phyloP scores from a whole-genome alignment of 768 basidiomycete species.

The Pleurotus tuber-regium region DNA sequence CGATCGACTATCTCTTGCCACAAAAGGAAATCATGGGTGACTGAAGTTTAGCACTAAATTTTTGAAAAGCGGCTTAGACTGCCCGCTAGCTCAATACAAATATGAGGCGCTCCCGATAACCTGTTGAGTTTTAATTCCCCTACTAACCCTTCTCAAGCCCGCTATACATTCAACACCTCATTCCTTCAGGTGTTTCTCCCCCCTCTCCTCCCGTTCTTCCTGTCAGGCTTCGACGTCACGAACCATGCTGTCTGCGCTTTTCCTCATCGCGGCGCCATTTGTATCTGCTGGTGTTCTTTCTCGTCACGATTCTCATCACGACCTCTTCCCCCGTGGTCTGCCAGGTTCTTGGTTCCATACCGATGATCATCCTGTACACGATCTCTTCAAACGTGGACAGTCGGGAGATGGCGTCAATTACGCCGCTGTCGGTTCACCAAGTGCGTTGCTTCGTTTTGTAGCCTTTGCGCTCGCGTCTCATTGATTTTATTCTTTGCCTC shows the following conservation, averaged over 20 bases:
- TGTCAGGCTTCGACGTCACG: conserved; percentile 20
- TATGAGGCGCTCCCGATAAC: neutral
- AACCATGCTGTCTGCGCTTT: conserved; percentile 15
- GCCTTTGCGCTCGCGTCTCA: neutral
- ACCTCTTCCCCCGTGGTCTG: conserved; percentile 26
- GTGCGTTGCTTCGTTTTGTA: conserved; percentile 32
- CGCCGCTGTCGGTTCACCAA: conserved; percentile 55
- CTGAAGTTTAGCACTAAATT: conserved; percentile 3
- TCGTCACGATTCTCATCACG: conserved; percentile 27
- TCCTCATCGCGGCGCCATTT: conserved; percentile 18
- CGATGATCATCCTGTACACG: conserved; percentile 55
- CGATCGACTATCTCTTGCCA: neutral
- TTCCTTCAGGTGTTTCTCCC: conserved; percentile 11
- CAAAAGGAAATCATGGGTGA: neutral
- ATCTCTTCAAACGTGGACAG: conserved; percentile 56
- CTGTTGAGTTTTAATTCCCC: neutral
- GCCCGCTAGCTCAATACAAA: conserved; percentile 6
- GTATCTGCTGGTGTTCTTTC: conserved; percentile 22
- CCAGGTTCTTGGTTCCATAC: conserved; percentile 60
- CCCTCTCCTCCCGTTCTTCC: conserved; percentile 16
- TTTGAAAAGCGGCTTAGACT: conserved; percentile 5
- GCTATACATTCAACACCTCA: conserved; percentile 1
- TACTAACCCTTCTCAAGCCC: neutral
- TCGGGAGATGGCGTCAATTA: conserved; percentile 47
- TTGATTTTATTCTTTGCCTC: conserved; percentile 4